Base-by-base conservation (phyloP, 2,329 filamentous ascomycete species). In the Gaeumannomyces tritici region DNA sequence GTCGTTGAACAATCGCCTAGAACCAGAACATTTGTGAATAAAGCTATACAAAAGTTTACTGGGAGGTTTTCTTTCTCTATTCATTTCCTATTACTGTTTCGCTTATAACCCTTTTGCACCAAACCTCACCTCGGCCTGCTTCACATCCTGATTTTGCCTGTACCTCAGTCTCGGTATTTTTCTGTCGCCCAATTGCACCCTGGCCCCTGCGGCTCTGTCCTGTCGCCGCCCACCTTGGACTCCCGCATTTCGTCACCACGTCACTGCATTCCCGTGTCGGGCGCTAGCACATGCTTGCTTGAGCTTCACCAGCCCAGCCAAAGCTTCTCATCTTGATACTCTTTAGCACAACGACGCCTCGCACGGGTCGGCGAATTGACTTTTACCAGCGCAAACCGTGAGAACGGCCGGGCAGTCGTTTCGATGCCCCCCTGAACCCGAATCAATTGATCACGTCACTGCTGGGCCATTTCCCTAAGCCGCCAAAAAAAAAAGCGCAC, bases 231-330 rank as follows among this genome's bases (percentile, higher is more conserved):
- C 54, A 59, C 24, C 47, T 26, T 18, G 47, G 47, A 27, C 58
- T 54, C 61, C 29, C 31, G 60, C 51, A 61, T 57, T 58, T 61
- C 51, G 63, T 63, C 64, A 63, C 57, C 61, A 61, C 61, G 33
- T 51, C 60, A 51, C 42, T 51, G 6, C 18, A 21, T n/a, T 51
- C 21, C 42, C 42, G 42, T 9, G 42, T 8, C 42, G 7, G 21
- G 21, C 21, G 21, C 42, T 47, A n/a, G 42, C 42, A n/a, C 42
- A 47, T 47, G 42, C 42, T 47, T 47, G 42, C 42, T 47, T n/a
- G 42, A 47, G 42, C 42, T 47, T 47, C 11, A 21, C 56, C 29
- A n/a, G 35, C 33, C 33, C 33, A n/a, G 35, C 13, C 29, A 47
- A 24, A n/a, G 5, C 15, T 47, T 21, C 21, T 33, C 6, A 47